Percentiles rank a stretch among this genome's conserved stretches.
Conservation (phyloP, 306 rosid species). For the Adenanthera pavonina region DNA sequence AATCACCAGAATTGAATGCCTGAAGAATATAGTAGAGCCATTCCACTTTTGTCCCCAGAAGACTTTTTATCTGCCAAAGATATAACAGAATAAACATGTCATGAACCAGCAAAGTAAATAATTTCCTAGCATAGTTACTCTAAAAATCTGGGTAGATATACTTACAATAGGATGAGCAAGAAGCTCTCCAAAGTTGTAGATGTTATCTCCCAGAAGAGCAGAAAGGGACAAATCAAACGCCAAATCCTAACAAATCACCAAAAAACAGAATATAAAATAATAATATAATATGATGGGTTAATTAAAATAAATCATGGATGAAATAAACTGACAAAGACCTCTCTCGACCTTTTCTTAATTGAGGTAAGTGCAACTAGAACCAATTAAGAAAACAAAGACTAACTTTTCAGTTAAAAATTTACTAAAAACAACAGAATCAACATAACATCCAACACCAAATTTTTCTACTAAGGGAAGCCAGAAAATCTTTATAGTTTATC, state of each 20-base stretch:
- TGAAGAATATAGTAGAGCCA: slow-evolving; percentile 98
- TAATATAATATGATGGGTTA: slow-evolving; percentile 27
- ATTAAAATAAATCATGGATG: slow-evolving; percentile 24
- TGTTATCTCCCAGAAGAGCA: slow-evolving; percentile 95
- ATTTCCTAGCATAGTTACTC: not conserved
- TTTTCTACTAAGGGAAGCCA: not conserved
- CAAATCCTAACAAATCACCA: slow-evolving; percentile 68
- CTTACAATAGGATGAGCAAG: slow-evolving; percentile 99
- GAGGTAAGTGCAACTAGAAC: not conserved
- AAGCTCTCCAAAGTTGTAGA: slow-evolving; percentile 97
- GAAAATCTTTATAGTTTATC: not conserved
- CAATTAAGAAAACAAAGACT: not conserved
- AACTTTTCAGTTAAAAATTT: slow-evolving; percentile 16
- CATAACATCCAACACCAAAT: slow-evolving; percentile 15
- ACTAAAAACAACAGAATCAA: slow-evolving; percentile 23
- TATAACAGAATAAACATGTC: slow-evolving; percentile 18
- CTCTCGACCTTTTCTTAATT: slow-evolving; percentile 3
- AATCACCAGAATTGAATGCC: slow-evolving; percentile 95
- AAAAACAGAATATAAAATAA: slow-evolving; percentile 29
- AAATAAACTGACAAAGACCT: not conserved
- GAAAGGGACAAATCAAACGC: slow-evolving; percentile 97
- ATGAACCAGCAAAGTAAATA: slow-evolving; percentile 10
- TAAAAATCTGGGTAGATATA: slow-evolving; percentile 16
- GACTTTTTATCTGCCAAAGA: slow-evolving; percentile 75
- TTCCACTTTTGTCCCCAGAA: slow-evolving; percentile 92